phyloP scores from a whole-genome alignment of 352 stramenopile species.

The Pythium brassicae region DNA sequence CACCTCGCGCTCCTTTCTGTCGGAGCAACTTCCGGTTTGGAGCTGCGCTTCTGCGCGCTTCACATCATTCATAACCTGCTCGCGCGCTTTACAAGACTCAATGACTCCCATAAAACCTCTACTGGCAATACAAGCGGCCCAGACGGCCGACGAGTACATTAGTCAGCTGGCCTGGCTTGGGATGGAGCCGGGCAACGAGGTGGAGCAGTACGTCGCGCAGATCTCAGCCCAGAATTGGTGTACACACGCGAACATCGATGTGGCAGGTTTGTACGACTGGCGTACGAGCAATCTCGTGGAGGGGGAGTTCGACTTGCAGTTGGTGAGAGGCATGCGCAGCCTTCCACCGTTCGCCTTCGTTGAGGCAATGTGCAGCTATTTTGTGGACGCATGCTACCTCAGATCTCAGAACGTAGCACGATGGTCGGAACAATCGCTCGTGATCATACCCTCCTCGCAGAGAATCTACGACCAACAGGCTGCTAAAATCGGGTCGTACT shows the following conservation, averaged over 20 bases:
- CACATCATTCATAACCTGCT: neutral
- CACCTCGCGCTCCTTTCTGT: too few relatives aligned
- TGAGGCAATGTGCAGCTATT: neutral
- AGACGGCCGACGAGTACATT: neutral
- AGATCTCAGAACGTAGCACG: neutral
- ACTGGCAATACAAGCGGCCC: neutral
- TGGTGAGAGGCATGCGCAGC: conserved; percentile 1
- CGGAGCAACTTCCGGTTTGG: neutral
- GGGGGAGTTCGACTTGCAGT: conserved; percentile 3
- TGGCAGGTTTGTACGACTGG: conserved; percentile 1
- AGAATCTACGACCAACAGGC: neutral
- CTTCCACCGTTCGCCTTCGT: conserved; percentile 3
- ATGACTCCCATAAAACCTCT: neutral
- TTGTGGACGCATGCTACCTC: conserved; percentile 2
- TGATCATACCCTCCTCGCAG: neutral
- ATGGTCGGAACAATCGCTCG: neutral
- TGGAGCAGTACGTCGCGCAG: neutral
- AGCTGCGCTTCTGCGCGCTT: neutral
- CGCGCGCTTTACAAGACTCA: neutral
- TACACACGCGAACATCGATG: neutral
- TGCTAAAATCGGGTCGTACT: too few relatives aligned
- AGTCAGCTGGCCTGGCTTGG: neutral
- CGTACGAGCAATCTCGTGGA: conserved; percentile 10
- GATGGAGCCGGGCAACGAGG: neutral
- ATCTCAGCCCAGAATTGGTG: neutral